These are phyloP conservation scores for Colletotrichum eremochloae DNA, from an alignment of 2,329 filamentous ascomycete genomes.

Conservation along the genomic window DNA sequence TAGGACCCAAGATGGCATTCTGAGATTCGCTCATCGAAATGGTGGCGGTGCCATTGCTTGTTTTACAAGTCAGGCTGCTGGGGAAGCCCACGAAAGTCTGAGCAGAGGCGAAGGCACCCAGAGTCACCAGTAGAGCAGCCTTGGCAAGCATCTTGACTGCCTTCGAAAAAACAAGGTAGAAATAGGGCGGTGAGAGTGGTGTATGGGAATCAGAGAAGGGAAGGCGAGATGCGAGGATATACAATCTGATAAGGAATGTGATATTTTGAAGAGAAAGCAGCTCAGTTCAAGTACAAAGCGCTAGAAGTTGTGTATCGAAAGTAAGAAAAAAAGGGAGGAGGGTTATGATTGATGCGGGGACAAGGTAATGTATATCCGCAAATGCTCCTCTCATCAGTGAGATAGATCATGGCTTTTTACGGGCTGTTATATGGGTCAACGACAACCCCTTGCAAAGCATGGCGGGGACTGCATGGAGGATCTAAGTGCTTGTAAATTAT, in stretches of 20 bases:
- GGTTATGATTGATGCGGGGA: background rate
- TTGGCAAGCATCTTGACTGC: background rate
- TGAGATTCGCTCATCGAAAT: background rate
- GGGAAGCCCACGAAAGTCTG: conserved; percentile 8
- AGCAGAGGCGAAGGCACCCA: conserved; percentile 12
- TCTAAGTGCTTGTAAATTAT: background rate
- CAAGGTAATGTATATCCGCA: background rate
- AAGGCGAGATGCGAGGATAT: background rate
- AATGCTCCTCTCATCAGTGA: background rate
- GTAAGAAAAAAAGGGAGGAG: too few species aligned
- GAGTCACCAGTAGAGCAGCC: background rate
- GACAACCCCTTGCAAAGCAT: background rate
- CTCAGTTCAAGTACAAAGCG: too few species aligned
- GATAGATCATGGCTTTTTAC: background rate
- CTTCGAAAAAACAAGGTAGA: background rate
- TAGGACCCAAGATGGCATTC: background rate
- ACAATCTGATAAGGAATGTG: background rate
- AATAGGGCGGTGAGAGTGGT: too few species aligned
- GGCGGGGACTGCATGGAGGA: background rate
- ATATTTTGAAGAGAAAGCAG: too few species aligned
- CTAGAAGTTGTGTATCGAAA: background rate
- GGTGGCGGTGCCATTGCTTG: background rate
- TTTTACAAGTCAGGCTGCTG: conserved; percentile 3
- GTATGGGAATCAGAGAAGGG: background rate
- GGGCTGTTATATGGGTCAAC: background rate